Base-by-base conservation (phyloP, 2,329 filamentous ascomycete genomes). In the Immersiporthe knoxdaviesiana region DNA sequence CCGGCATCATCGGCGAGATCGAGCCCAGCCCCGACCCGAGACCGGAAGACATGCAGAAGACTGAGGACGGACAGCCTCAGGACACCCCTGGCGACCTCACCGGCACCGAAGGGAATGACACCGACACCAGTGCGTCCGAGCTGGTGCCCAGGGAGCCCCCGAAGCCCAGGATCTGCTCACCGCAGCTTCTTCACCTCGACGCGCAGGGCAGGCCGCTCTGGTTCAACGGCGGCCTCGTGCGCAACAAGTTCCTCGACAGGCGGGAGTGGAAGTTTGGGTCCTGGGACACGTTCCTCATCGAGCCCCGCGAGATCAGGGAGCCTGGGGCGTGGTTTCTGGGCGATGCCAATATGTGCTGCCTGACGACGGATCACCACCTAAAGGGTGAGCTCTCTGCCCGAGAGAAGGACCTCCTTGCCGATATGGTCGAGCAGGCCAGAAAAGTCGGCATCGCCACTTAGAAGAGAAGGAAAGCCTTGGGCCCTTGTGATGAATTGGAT, bases 221-320 rank as follows among this genome's bases (percentile, higher is more conserved):
- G 82, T 84, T 83, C 76, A 84, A 83, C 71, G 82, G 82, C 64
- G 83, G 82, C 79, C 74, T 81, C 18, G 73, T 82, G 8, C 75
- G 76, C 52, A 81, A 80, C 74, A 84, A 83, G 68, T 83, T 80
- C 71, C 76, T 78, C n/a, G 75, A 77, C 27, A 74, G 75, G 54
- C 74, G 77, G 41, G 73, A 77, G 66, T 77, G 77, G 65, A 74
- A 76, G 60, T 79, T 80, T 54, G 76, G 76, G 39, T 74, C 74
- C 6, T 82, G 82, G 71, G 74, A 79, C n/a, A 73, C 74, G 10
- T 80, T 75, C 59, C 68, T 80, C 56, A 68, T 72, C 30, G 79
- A 81, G 72, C 75, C 76, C 18, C 71, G 71, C 27, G 71, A 76
- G 2, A 71, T 72, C 64, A n/a, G 70, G 52, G 63, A 73, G 59